Evolutionary conservation across 73 alveolate species (phyloP).

Genomic region (Paramecium octaurelia): DNA sequence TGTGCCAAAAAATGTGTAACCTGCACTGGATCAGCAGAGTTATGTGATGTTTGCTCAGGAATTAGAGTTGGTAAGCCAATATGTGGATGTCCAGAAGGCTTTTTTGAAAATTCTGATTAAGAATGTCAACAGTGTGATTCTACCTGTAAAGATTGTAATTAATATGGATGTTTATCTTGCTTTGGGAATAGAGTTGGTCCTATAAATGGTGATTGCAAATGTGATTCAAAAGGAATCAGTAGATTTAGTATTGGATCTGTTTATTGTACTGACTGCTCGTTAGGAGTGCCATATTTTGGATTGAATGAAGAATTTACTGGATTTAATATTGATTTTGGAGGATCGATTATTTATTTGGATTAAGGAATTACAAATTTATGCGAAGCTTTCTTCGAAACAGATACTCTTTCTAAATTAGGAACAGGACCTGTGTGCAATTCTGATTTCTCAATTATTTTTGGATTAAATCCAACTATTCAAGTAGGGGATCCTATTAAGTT

Average conservation of each 20-base stretch:
- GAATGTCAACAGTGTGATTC: background rate
- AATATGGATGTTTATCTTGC: slow-evolving; percentile 20
- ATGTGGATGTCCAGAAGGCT: slow-evolving; percentile 2
- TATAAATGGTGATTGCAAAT: background rate
- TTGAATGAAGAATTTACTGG: background rate
- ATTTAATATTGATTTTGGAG: background rate
- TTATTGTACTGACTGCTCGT: background rate
- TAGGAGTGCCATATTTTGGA: background rate
- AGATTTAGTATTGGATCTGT: background rate
- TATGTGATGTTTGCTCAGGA: background rate
- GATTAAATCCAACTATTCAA: background rate
- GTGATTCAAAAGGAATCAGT: background rate
- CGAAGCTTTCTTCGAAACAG: background rate
- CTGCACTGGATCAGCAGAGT: background rate
- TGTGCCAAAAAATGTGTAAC: background rate
- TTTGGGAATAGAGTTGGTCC: slow-evolving; percentile 17
- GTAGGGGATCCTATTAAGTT: background rate
- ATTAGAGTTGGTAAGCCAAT: background rate
- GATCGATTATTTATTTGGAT: background rate
- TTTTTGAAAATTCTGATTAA: background rate
- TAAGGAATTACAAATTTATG: background rate
- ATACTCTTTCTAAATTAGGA: background rate
- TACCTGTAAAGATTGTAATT: background rate
- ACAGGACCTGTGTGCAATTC: background rate
- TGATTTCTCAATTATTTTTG: background rate